Base-by-base conservation (phyloP, 176 grass and related monocot species). In the Oryza glumipatula region DNA sequence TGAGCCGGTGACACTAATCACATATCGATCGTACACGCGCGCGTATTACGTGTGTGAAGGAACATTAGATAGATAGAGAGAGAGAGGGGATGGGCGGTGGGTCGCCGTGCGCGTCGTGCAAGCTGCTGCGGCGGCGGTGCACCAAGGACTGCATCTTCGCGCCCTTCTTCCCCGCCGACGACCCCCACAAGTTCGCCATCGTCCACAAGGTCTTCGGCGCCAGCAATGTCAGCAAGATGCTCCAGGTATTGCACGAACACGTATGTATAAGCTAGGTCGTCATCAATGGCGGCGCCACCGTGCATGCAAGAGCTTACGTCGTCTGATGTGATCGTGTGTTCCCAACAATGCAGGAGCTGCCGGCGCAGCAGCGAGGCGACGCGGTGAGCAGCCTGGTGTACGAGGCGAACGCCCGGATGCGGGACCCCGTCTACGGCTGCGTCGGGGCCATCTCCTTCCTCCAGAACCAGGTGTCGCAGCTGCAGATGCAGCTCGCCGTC, bases 351-450 rank as follows among this genome's bases (percentile, higher is more conserved):
- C 85, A 97, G 95, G 95, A 97, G 49, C 81, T 97, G 12, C 86
- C 95, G 3, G 83, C 81, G 82, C 90, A 94, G 75, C 92, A 97
- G 83, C 89, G 95, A 75, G 92, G 86, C 3, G 95, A 97, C 79
- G 95, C 95, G 7, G 95, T 97, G 71, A 94, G 90, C 86, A 97
- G 95, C 82, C 86, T 97, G 35, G 95, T 97, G 70, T 97, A 97
- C 77, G 95, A 97, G 88, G 92, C 95, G 39, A 97, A 94, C 73
- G 92, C 92, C 14, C 83, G 95, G 70, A 83, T 93, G 84, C 83
- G 95, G 75, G 95, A 97, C 81, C 95, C 95, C 0, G 95, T 97
- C 4, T 94, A 97, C 33, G 95, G 95, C 22, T 97, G 95, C 80
- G 92, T 97, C 9, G 95, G 92, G 6, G 95, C 95, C 69, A 97